A percentile compares a stretch with the other conserved stretches of the same genome.
Conservation (phyloP, 2,329 filamentous ascomycete genomes). For the Microascus cirrosus region DNA sequence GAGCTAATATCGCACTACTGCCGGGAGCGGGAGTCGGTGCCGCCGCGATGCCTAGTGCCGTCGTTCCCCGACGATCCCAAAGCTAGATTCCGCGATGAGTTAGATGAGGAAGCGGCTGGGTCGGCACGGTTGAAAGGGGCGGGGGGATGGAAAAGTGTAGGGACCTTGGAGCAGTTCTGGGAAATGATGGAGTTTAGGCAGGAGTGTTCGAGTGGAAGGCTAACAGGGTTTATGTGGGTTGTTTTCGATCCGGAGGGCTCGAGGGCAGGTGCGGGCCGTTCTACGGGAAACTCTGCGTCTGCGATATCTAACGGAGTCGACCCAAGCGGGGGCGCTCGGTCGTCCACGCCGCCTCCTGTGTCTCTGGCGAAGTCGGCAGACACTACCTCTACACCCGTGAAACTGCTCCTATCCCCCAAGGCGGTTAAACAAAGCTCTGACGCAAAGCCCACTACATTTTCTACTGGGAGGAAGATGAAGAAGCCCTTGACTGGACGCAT, state of each 20-base stretch:
- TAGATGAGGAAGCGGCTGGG: constrained; percentile 70
- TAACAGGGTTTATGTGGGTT: constrained; percentile 93
- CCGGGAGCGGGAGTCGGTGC: constrained; percentile 47
- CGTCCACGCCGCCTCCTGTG: constrained; percentile 10
- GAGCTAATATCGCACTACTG: constrained; percentile 51
- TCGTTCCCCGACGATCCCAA: constrained; percentile 95
- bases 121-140: constrained; percentile 39
- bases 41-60: constrained; percentile 76
- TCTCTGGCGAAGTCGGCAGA: background rate
- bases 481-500: constrained; percentile 47
- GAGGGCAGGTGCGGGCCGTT: background rate
- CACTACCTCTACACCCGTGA: constrained; percentile 17
- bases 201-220: constrained; percentile 83
- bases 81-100: constrained; percentile 73
- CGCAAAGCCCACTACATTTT: background rate
- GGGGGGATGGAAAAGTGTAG: constrained; percentile 74
- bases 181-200: constrained; percentile 96
- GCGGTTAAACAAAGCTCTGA: constrained; percentile 3
- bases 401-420: constrained; percentile 16
- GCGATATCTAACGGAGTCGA: background rate
- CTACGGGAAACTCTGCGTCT: constrained; percentile 10
- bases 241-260: constrained; percentile 48
- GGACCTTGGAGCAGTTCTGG: constrained; percentile 87
- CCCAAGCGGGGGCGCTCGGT: background rate
- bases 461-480: constrained; percentile 26